Base-by-base conservation (phyloP, 169 alveolate genomes). In the Amoebophrya sp. region DNA sequence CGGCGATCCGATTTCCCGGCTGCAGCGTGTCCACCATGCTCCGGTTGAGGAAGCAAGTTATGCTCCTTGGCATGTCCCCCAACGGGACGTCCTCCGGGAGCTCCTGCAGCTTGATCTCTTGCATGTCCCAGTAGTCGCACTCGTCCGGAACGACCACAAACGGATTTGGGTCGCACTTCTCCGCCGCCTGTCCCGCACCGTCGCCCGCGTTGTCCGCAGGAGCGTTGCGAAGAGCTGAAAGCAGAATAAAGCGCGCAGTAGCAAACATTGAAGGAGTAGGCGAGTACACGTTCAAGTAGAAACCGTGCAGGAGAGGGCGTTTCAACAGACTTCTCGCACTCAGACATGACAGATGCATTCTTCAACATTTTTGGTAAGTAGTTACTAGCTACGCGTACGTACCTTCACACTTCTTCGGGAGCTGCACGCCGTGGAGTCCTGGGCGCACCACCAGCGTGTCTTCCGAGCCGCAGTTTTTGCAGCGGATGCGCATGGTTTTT, bases 1-100 rank as follows among this genome's bases (percentile, higher is more conserved):
- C 97, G 45, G 95, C 96, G 13, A 98, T 98, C 91, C 99, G 96
- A 90, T 98, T 97, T 23, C 99, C 99, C 26, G 99, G 99, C 41
- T 96, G 95, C 89, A 98, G 98, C 92, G 95, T 95, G 92, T 98
- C 99, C 23, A 97, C 97, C 92, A 98, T 95, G 90, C 96, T 94
- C 89, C 99, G 95, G 38, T 96, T 97, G 96, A 93, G 98, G 95
- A 93, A 95, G 92, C 90, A 96, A 92, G 91, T 96, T 92, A 95
- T 93, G 94, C 90, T 99, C 92, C 97, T 93, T 16, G 98, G 98
- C 98, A 96, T 96, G 90, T 96, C 98, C 26, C 98, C 98, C 16
- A 97, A 94, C 26, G 98, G 97, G 41, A 98, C 99, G 91, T 97
- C 98, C 93, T 99, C 99, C n/a, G 99, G 99, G 31, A 98, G 96